Conservation (phyloP, 2,329 filamentous ascomycete species). For the Periconia macrospinosa region DNA sequence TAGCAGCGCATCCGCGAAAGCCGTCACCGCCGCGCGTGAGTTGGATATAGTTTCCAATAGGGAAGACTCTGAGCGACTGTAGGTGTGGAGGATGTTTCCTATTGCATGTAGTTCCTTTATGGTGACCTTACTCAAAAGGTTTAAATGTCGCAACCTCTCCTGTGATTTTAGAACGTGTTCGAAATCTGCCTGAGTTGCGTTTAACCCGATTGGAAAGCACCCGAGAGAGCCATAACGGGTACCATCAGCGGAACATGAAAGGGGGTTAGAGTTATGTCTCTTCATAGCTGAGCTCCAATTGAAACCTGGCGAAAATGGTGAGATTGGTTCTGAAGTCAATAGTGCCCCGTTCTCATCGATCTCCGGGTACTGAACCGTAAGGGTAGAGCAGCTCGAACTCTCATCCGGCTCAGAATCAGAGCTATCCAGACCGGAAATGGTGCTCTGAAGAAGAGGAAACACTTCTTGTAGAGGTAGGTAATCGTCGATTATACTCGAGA, state of each 20-base stretch:
- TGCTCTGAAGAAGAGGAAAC: conserved; percentile 27
- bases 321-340: conserved; percentile 17
- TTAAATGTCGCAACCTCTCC: conserved; percentile 29
- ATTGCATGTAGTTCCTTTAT: conserved; percentile 25
- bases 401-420: conserved; percentile 24
- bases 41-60: conserved; percentile 22
- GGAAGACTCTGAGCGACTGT: conserved; percentile 14
- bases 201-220: conserved; percentile 41
- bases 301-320: conserved; percentile 19
- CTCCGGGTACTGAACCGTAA: conserved; percentile 36
- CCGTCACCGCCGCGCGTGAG: conserved; percentile 24
- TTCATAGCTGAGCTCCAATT: conserved; percentile 33
- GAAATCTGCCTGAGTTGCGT: conserved; percentile 35
- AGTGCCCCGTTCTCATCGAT: conserved; percentile 34
- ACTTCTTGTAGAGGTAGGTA: conserved; percentile 31
- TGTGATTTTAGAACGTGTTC: conserved; percentile 37
- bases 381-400: conserved; percentile 30
- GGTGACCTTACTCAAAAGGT: conserved; percentile 30
- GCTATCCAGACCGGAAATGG: conserved; percentile 29
- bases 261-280: conserved; percentile 28
- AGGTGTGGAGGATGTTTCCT: conserved; percentile 17
- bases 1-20: conserved; percentile 24
- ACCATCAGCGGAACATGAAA: conserved; percentile 37
- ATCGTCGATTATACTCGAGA: conserved; percentile 34
- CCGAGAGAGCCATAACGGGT: conserved; percentile 29